phyloP scores from a whole-genome alignment of 164 flowering plant genomes.

The Berberis vulgaris region DNA sequence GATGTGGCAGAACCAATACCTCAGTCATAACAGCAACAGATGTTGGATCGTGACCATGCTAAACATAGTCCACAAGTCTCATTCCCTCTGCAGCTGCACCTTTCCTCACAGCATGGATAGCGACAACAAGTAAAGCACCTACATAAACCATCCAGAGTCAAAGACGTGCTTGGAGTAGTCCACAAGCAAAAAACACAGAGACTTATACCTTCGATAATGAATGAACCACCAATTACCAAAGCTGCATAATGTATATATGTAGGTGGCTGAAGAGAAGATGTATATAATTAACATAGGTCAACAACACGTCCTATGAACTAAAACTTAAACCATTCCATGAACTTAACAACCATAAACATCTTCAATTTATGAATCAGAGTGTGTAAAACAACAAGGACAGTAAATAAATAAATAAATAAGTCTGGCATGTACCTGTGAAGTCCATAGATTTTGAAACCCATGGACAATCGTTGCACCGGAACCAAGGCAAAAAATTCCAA shows the following conservation, averaged over 20 bases:
- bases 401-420: neutral
- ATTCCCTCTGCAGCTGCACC: conserved; percentile 98
- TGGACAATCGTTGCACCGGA: conserved; percentile 96
- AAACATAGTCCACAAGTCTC: conserved; percentile 82
- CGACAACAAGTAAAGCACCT: conserved; percentile 96
- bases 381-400: no score
- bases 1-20: conserved; percentile 26
- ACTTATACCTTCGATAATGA: conserved; percentile 73
- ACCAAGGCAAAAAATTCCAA: conserved; percentile 98
- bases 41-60: conserved; percentile 99
- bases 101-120: conserved; percentile 88
- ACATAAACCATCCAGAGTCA: conserved; percentile 12
- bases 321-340: no score
- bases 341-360: no score
- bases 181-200: neutral
- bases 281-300: conserved; percentile 12
- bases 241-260: conserved; percentile 80
- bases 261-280: conserved; percentile 56
- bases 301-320: no score
- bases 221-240: conserved; percentile 89
- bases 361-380: no score
- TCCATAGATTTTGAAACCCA: conserved; percentile 93
- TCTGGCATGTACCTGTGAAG: conserved; percentile 44
- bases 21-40: conserved; percentile 99
- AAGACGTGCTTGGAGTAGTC: conserved; percentile 3